These are phyloP conservation scores for Punctularia strigosozonata DNA, from an alignment of 768 basidiomycete genomes.

Conservation along the genomic window DNA sequence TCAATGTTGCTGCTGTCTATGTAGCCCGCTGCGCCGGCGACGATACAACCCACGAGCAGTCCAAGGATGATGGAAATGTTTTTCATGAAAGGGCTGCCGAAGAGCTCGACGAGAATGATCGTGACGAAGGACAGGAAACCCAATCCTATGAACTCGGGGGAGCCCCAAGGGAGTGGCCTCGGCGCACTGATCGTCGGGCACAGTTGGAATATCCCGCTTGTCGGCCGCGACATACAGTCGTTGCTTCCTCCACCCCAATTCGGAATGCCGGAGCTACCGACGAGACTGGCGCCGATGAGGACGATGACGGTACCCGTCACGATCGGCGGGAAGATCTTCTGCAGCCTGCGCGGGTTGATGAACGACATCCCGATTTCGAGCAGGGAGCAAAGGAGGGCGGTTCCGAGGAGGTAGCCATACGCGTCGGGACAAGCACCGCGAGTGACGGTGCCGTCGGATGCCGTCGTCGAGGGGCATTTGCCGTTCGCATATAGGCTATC, in stretches of 20 bases:
- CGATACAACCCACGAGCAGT: conserved; percentile 67
- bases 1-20: conserved; percentile 56
- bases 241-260: conserved; percentile 85
- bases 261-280: conserved; percentile 61
- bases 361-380: conserved; percentile 74
- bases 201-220: conserved; percentile 51
- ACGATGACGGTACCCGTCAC: conserved; percentile 77
- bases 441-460: conserved; percentile 45
- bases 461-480: conserved; percentile 52
- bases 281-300: conserved; percentile 67
- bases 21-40: conserved; percentile 70
- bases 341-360: conserved; percentile 48
- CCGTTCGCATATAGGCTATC: conserved; percentile 68
- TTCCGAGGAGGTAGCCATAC: conserved; percentile 69
- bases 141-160: conserved; percentile 74
- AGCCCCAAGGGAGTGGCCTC: conserved; percentile 67
- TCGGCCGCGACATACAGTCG: conserved; percentile 48
- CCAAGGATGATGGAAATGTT: conserved; percentile 72
- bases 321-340: conserved; percentile 67
- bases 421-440: conserved; percentile 65
- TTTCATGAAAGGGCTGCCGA: conserved; percentile 78
- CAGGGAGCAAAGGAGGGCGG: conserved; percentile 67
- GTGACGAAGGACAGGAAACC: conserved; percentile 74
- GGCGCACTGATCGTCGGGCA: conserved; percentile 68
- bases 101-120: conserved; percentile 71